A percentile compares a stretch with the other conserved stretches of the same genome.
Conservation (phyloP, 2,329 filamentous ascomycete species). For the Leptographium flavum region DNA sequence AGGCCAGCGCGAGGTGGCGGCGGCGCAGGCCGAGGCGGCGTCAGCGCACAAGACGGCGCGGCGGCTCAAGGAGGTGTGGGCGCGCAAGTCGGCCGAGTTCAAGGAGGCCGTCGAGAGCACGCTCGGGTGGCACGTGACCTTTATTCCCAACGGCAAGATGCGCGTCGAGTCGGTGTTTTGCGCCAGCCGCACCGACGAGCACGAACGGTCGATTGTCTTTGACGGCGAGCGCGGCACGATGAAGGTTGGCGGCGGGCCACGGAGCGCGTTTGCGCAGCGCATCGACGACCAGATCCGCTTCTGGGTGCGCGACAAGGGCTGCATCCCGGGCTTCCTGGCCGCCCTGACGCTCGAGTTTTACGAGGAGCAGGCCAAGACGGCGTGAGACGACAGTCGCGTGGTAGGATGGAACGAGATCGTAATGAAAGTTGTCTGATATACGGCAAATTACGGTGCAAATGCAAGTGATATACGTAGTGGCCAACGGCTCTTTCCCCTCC, state of each 20-base stretch:
- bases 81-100: slow-evolving; percentile 82
- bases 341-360: slow-evolving; percentile 89
- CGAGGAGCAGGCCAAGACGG: slow-evolving; percentile 55
- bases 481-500: slow-evolving; percentile 3
- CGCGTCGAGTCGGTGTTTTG: slow-evolving; percentile 78
- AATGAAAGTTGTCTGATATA: background rate
- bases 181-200: slow-evolving; percentile 51
- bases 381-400: too few relatives aligned
- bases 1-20: slow-evolving; percentile 59
- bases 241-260: slow-evolving; percentile 88
- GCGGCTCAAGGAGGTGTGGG: slow-evolving; percentile 80
- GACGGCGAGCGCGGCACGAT: slow-evolving; percentile 91
- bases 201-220: slow-evolving; percentile 67
- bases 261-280: slow-evolving; percentile 71
- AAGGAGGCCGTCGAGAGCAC: slow-evolving; percentile 87
- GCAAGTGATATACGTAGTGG: background rate
- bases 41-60: slow-evolving; percentile 71
- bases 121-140: slow-evolving; percentile 87
- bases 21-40: slow-evolving; percentile 52
- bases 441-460: background rate
- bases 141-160: slow-evolving; percentile 94
- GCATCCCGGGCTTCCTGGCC: slow-evolving; percentile 85
- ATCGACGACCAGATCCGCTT: slow-evolving; percentile 83
- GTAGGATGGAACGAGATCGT: background rate
- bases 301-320: slow-evolving; percentile 88